Evolutionary conservation across 306 rosid genomes (phyloP), one percentile per base, ranked within the genome.

Genomic region (Trichosanthes cucumerina): DNA sequence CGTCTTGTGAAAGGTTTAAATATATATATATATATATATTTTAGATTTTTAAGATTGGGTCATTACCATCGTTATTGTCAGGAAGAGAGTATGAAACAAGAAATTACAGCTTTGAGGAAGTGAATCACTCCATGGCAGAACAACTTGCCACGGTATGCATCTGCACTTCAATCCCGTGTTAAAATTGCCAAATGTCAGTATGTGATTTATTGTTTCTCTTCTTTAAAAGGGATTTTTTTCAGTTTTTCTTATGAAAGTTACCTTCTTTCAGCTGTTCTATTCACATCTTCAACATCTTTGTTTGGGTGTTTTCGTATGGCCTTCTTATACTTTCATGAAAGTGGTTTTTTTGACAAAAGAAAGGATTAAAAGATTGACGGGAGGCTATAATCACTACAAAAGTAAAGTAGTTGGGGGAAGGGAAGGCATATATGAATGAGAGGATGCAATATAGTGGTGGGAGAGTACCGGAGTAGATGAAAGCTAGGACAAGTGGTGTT

Each of bases 61-160:
- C 13, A 49, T 73, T 26, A 31, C 4, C 44, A 16, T 15, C 4
- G 49, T 56, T 79, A 59, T 84, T 86, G 80, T 81, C 93, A 96
- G 99, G 99, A 85, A 91, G 93, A 84, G 99, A 96, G 81, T 90
- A 87, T 78, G 99, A 90, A 87, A 96, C 99, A 66, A 90, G 99
- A 86, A 96, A 96, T 88, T 96, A 77, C 78, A 90, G 99, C 91
- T 92, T 89, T 82, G 98, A 92, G 88, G 98, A 90, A 82, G 99
- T 88, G 82, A 89, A 96, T 89, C 85, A 86, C 88, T 82, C 79
- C 78, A 96, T 96, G 97, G 97, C 99, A 31, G 93, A 92, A 85
- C 91, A 91, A 72, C 91, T 96, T 82, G 98, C 99, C 33, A 81
- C 44, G 88, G 99, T 88, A 81, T 21, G 76, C 70, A 81, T 80